Percentiles rank a stretch among this genome's conserved stretches.
Evolutionary conservation across 805 yeast species (phyloP).

Genomic region (Blastobotrys attinorum): DNA sequence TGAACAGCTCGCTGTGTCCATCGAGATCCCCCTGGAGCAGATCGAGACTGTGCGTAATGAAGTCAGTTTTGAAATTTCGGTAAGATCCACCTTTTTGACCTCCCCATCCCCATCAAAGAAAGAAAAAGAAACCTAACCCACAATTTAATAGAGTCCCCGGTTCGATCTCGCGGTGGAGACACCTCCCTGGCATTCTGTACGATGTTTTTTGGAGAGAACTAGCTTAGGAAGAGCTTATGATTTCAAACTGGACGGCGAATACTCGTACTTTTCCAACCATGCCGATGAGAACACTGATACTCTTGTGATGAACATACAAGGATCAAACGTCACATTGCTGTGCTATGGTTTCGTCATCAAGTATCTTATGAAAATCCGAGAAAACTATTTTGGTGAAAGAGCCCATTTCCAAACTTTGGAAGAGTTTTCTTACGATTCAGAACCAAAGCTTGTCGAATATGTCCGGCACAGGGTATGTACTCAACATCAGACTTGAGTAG

Average conservation of each 20-base stretch:
- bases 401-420: constrained; percentile 79
- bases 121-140: background rate
- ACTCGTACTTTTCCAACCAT: constrained; percentile 49
- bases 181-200: constrained; percentile 89
- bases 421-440: constrained; percentile 48
- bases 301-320: constrained; percentile 53
- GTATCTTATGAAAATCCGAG: constrained; percentile 67
- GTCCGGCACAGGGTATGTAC: constrained; percentile 7
- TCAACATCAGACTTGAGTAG: background rate
- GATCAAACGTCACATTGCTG: constrained; percentile 59
- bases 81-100: background rate
- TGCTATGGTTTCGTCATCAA: constrained; percentile 74
- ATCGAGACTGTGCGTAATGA: constrained; percentile 23
- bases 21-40: constrained; percentile 50
- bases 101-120: too few species aligned
- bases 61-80: constrained; percentile 16
- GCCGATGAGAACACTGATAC: constrained; percentile 66
- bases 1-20: constrained; percentile 38
- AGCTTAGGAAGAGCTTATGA: constrained; percentile 62
- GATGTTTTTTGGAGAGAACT: constrained; percentile 55
- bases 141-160: constrained; percentile 34
- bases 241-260: constrained; percentile 56
- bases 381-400: constrained; percentile 85
- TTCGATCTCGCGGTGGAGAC: constrained; percentile 60
- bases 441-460: constrained; percentile 1